Conservation (phyloP, 177 flowering plant species). For the Vitis hybrid region DNA sequence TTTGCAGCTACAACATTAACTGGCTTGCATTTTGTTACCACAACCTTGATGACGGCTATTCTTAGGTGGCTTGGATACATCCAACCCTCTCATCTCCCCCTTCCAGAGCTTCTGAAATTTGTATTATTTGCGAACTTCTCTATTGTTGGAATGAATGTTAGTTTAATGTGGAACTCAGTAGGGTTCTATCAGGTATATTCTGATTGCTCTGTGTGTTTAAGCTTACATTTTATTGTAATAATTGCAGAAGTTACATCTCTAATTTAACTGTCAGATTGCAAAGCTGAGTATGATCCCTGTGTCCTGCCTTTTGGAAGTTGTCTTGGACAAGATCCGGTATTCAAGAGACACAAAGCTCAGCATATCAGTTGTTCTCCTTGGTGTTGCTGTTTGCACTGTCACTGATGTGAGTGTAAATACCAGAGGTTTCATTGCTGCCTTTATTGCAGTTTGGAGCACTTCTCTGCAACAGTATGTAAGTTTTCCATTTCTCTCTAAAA, state of each 20-base stretch:
- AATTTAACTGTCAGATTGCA: conserved; percentile 55
- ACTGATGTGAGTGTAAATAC: conserved; percentile 86
- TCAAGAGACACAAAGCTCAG: conserved; percentile 87
- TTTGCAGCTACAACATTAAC: conserved; percentile 83
- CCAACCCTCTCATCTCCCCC: conserved; percentile 63
- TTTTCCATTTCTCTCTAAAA: conserved; percentile 13
- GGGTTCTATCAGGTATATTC: conserved; percentile 81
- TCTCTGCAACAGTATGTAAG: conserved; percentile 90
- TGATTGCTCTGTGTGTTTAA: not conserved
- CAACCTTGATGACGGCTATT: conserved; percentile 63
- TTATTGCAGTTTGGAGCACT: conserved; percentile 90
- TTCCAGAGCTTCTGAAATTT: conserved; percentile 67
- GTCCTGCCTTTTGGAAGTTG: conserved; percentile 67
- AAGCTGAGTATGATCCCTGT: conserved; percentile 92
- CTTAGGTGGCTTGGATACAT: conserved; percentile 72
- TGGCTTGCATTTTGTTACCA: conserved; percentile 75
- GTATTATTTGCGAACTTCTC: conserved; percentile 76
- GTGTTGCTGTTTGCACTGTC: conserved; percentile 87
- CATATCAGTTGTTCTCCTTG: conserved; percentile 73
- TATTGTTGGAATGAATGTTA: conserved; percentile 86
- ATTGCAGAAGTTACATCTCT: not conserved
- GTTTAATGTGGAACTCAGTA: conserved; percentile 85
- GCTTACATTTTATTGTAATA: not conserved
- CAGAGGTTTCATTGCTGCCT: conserved; percentile 73
- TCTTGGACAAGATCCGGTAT: conserved; percentile 67